A percentile compares a stretch with the other conserved stretches of the same genome.
These are phyloP conservation scores for Blastomyces emzantsi DNA, from an alignment of 2,329 filamentous ascomycete species.

Conservation along the genomic window DNA sequence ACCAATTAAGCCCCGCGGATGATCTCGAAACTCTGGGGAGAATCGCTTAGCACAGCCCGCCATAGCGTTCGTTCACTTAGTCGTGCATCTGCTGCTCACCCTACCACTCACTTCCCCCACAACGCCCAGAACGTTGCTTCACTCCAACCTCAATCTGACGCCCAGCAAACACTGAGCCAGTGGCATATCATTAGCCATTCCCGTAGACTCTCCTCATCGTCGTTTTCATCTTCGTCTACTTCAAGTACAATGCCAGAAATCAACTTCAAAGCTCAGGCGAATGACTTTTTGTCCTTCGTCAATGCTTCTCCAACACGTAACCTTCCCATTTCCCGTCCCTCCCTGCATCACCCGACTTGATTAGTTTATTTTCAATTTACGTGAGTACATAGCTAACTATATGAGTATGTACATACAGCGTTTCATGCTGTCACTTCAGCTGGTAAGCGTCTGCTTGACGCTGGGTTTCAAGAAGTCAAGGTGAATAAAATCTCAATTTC, in stretches of 20 bases:
- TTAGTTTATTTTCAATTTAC: constrained; percentile 10
- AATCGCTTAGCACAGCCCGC: neutral
- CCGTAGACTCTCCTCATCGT: neutral
- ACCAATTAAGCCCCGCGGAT: neutral
- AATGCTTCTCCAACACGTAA: constrained; percentile 91
- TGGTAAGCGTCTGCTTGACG: constrained; percentile 64
- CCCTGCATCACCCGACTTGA: neutral
- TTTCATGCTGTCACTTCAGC: constrained; percentile 87
- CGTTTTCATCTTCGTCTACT: neutral
- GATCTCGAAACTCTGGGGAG: constrained; percentile 3
- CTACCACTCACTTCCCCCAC: neutral
- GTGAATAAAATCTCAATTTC: constrained; percentile 27
- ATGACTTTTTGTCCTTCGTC: constrained; percentile 87
- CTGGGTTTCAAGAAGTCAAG: constrained; percentile 79
- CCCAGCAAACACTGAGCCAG: neutral
- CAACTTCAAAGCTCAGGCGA: constrained; percentile 39
- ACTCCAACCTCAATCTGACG: neutral
- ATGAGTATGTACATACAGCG: constrained; percentile 44
- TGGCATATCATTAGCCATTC: neutral
- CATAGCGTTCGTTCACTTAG: neutral
- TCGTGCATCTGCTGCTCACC: neutral
- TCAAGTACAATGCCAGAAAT: constrained; percentile 23
- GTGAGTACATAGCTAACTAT: neutral
- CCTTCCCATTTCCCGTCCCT: neutral
- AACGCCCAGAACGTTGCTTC: neutral